Conservation (phyloP, 2,329 filamentous ascomycete genomes). For the Fusarium lyarnte region DNA sequence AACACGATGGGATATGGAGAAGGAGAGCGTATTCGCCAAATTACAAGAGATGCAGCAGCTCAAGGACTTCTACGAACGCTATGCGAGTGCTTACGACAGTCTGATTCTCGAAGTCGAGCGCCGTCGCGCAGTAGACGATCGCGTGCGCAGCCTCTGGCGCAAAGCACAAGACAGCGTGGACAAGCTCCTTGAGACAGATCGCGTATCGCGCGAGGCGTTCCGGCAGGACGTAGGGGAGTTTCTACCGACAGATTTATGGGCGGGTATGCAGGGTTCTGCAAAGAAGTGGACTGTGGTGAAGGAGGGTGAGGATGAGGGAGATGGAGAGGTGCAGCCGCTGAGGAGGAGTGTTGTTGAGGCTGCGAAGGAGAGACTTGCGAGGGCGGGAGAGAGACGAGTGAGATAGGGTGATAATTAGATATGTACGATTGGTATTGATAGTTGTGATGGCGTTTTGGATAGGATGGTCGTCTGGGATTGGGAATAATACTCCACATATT, state of each 20-base stretch:
- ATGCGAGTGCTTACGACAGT: conserved; percentile 83
- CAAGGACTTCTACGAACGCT: conserved; percentile 86
- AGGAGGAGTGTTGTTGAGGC: conserved; percentile 40
- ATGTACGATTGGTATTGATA: neutral
- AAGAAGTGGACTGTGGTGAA: conserved; percentile 61
- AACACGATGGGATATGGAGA: conserved; percentile 78
- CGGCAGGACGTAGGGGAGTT: conserved; percentile 85
- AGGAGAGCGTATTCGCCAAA: conserved; percentile 72
- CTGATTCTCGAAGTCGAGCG: conserved; percentile 86
- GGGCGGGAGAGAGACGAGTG: conserved; percentile 1
- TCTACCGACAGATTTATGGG: conserved; percentile 89
- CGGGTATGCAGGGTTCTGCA: conserved; percentile 72
- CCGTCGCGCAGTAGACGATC: conserved; percentile 75
- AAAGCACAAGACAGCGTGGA: conserved; percentile 83
- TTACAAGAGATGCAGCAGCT: conserved; percentile 82
- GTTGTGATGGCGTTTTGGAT: neutral
- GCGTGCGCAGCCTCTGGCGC: conserved; percentile 77
- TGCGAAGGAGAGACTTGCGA: conserved; percentile 32
- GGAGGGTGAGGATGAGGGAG: conserved; percentile 42
- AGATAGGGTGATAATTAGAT: neutral
- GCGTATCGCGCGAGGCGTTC: conserved; percentile 79
- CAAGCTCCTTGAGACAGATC: conserved; percentile 77
- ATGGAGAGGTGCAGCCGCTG: conserved; percentile 22
- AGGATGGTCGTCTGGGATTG: neutral
- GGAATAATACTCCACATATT: neutral